Evolutionary conservation across 78 protist genomes (phyloP).

Genomic region (Fonticula alba): DNA sequence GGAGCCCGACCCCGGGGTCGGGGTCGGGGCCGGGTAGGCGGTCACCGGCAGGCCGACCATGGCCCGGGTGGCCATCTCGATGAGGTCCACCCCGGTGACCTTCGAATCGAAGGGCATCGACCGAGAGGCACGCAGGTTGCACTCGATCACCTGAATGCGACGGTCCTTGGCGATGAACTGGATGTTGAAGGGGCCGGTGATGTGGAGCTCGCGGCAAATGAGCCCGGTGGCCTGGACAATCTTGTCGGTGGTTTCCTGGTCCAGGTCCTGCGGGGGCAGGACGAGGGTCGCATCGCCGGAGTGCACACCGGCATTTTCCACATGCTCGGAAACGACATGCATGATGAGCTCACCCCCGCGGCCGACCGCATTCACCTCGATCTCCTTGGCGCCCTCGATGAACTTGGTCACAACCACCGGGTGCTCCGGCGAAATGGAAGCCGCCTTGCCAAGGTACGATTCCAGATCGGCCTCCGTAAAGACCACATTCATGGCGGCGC

Average conservation of each 20-base stretch:
- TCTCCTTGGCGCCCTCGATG: conserved; percentile 78
- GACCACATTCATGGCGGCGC: conserved; percentile 87
- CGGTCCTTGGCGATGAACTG: conserved; percentile 82
- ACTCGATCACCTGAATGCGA: conserved; percentile 75
- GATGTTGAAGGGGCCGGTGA: conserved; percentile 88
- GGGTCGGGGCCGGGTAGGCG: neutral
- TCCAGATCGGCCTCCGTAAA: conserved; percentile 49
- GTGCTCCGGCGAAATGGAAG: conserved; percentile 33
- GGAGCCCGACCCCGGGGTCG: too few relatives aligned
- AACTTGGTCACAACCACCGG: conserved; percentile 76
- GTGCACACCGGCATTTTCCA: conserved; percentile 97
- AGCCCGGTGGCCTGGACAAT: conserved; percentile 28
- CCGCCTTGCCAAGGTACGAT: conserved; percentile 53
- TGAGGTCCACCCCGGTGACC: conserved; percentile 46
- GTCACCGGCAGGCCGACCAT: conserved; percentile 11
- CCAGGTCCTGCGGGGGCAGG: conserved; percentile 43
- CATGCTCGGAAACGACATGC: conserved; percentile 84
- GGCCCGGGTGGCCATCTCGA: conserved; percentile 59
- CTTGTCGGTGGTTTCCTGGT: conserved; percentile 32
- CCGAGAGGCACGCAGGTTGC: conserved; percentile 82
- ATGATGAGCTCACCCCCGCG: conserved; percentile 56
- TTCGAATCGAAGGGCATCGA: conserved; percentile 84
- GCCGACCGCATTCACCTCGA: conserved; percentile 89
- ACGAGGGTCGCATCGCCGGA: conserved; percentile 91
- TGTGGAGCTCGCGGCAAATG: conserved; percentile 56